Evolutionary conservation across 225 moss, liverwort and hornwort species (phyloP).

Genomic region (Takakia lepidozioides): DNA sequence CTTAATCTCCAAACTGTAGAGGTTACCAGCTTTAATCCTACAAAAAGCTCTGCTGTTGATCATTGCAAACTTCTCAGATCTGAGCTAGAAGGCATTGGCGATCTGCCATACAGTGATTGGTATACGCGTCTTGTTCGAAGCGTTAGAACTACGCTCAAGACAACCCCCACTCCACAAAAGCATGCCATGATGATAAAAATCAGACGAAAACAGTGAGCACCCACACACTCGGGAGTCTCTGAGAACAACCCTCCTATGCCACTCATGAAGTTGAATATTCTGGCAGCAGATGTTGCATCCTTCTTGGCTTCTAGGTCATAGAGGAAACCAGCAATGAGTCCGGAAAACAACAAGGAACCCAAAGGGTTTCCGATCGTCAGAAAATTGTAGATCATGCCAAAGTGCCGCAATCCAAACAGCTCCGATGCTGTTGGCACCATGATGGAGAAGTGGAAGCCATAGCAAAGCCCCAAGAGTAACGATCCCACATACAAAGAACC

Average conservation of each 20-base stretch:
- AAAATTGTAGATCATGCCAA: slow-evolving; percentile 91
- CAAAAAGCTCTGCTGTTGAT: too few species aligned
- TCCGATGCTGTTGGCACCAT: slow-evolving; percentile 90
- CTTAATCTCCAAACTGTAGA: too few species aligned
- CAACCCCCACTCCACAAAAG: slow-evolving; percentile 36
- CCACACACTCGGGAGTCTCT: slow-evolving; percentile 25
- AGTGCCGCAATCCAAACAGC: slow-evolving; percentile 82
- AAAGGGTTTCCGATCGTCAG: slow-evolving; percentile 61
- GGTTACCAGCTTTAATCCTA: too few species aligned
- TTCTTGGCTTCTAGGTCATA: slow-evolving; percentile 71
- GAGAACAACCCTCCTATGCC: background rate
- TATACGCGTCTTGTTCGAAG: slow-evolving; percentile 59
- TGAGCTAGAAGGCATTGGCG: background rate
- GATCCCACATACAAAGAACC: slow-evolving; percentile 67
- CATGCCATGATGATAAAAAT: slow-evolving; percentile 73
- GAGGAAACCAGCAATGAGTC: slow-evolving; percentile 72
- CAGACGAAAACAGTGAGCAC: slow-evolving; percentile 70
- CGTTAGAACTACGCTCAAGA: slow-evolving; percentile 49
- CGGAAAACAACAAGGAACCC: slow-evolving; percentile 80
- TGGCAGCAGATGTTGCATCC: slow-evolving; percentile 5
- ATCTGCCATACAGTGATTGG: slow-evolving; percentile 37
- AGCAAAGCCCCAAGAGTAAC: slow-evolving; percentile 57
- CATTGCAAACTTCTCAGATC: too few species aligned
- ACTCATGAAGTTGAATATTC: background rate
- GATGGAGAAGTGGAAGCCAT: slow-evolving; percentile 73